Base-by-base conservation (phyloP, 108 stramenopile species). In the Cyclotella cryptica region DNA sequence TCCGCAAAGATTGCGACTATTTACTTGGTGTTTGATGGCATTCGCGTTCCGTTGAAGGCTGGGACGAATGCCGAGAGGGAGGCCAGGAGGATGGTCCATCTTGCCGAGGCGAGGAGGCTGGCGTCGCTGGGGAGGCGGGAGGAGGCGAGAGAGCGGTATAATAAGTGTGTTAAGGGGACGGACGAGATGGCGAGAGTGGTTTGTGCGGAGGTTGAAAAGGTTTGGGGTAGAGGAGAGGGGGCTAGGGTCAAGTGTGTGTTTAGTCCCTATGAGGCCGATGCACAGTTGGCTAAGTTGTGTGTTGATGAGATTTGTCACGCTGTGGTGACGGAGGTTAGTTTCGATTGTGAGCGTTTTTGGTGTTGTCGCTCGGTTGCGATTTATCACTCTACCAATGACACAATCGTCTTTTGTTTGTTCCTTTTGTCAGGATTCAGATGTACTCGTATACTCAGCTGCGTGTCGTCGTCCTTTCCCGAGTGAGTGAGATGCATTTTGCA, bases 221-320 rank as follows among this genome's bases (percentile, higher is more conserved):
- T 46, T 19, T 86, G 69, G 58, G 85, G 82, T 12, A 60, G 58
- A 39, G 18, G 64, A 51, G 71, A 30, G 42, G 45, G 77, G 18
- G 52, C 55, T 41, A 78, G 77, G 59, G 90, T 96, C 8, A 66
- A 85, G 47, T 87, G 88, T 58, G 74, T 98, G 6, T 94, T 89
- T 71, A 90, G 94, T 15, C 99, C 99, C 0, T 98, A 97, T 85
- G 99, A 99, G 76, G 98, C 99, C 6, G 99, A 99, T 85, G 90
- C 97, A 14, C 98, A 98, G 81, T 80, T 99, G 77, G 96, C 91
- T 1, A 95, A 89, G 58, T 74, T 99, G 51, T 89, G 90, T 49
- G 73, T 86, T 7, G 86, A 89, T 54, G 92, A 93, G 28, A 18
- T 78, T 17, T 92, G 92, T 19, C 85, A 98, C 78, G 94, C 90